Evolutionary conservation across 2,329 filamentous ascomycete genomes (phyloP), one percentile per base, ranked within the genome.

Genomic region (Ascosphaera pollenicola): DNA sequence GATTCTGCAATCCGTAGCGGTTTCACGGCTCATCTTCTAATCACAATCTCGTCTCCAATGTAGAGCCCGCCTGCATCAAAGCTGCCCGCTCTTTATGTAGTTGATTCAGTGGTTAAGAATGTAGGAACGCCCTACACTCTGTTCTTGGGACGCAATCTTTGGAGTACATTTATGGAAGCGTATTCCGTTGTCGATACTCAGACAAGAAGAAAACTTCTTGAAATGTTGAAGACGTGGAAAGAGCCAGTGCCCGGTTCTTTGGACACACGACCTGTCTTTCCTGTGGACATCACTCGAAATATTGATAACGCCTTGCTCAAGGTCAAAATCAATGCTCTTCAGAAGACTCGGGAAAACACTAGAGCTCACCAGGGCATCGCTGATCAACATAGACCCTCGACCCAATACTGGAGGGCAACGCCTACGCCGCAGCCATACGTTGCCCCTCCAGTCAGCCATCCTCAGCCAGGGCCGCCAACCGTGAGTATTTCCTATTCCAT

Each of bases 31-130:
- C 15, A 17, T 44, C 48, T 43, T 56, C 53, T 54, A 54, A 56
- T 53, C 21, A 24, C 21, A 24, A 24, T 5, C 21, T 24, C 21
- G 4, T 48, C 40, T 49, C 46, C 45, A 51, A 39, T 55, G 47
- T 60, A 98, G 89, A 82, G 79, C 40, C 73, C 83, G 36, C 84
- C 89, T 31, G 70, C 74, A 44, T 85, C 84, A 57, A 98, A 95
- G 54, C 66, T 98, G 2, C 85, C 89, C 15, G 83, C 89, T n/a
- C 69, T 98, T 19, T 98, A 95, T 60, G 82, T 98, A 47, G 76
- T 98, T 53, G 89, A 98, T 61, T 95, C 87, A 13, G 87, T 98
- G 44, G 85, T 92, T 54, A 98, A 98, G 61, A 95, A 98, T 64
- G 84, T 98, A 44, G 89, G 89, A 44, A 94, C 87, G 1, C 89